A percentile compares a stretch with the other conserved stretches of the same genome.
phyloP scores from a whole-genome alignment of 768 basidiomycete genomes.

The Pisolithus orientalis region DNA sequence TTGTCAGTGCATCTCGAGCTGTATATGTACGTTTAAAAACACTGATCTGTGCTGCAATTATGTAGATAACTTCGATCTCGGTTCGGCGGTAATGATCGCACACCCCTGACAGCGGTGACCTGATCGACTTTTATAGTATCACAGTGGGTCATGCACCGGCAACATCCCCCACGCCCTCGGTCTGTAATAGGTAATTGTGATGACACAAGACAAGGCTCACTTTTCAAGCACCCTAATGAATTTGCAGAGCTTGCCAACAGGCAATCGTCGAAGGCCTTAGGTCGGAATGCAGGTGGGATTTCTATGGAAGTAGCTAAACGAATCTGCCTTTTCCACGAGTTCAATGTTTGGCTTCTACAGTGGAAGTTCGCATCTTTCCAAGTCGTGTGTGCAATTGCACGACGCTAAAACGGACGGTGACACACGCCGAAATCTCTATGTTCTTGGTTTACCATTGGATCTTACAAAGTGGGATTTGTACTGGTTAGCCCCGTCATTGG shows the following conservation, averaged over 20 bases:
- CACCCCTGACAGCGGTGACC: background rate
- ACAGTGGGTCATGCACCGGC: background rate
- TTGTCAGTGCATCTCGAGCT: too few species aligned
- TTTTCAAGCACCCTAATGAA: background rate
- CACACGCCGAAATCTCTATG: constrained; percentile 72
- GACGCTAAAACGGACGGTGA: constrained; percentile 29
- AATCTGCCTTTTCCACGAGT: constrained; percentile 19
- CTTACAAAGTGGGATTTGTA: constrained; percentile 55
- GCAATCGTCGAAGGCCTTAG: background rate
- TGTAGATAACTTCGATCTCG: too few species aligned
- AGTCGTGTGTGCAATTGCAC: background rate
- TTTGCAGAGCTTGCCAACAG: background rate
- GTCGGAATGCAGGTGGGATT: background rate
- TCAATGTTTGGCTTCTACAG: constrained; percentile 22
- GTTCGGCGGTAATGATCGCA: too few species aligned
- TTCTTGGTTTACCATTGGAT: constrained; percentile 77
- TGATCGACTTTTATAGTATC: background rate
- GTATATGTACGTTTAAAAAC: too few species aligned
- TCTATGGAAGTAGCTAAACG: constrained; percentile 37
- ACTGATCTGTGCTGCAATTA: too few species aligned
- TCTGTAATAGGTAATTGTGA: background rate
- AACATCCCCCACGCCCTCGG: background rate
- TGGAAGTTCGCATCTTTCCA: constrained; percentile 26
- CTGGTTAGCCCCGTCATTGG: background rate
- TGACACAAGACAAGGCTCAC: background rate